Percentiles rank a stretch among this genome's conserved stretches.
These are phyloP conservation scores for Bruguiera gymnorhiza DNA, from an alignment of 345 rosid genomes.

Conservation along the genomic window DNA sequence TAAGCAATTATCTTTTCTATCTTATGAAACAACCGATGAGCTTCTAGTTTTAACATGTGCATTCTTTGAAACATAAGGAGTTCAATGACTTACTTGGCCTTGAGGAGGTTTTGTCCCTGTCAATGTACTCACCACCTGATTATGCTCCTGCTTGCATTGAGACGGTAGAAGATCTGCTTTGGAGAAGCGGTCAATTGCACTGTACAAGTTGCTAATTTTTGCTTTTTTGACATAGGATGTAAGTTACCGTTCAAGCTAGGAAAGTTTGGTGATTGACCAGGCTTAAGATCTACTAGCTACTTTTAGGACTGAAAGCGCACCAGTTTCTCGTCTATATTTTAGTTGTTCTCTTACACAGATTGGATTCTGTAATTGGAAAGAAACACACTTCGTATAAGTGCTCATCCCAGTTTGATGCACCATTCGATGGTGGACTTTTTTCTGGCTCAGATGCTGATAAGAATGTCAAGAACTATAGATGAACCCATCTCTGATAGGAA, in stretches of 20 bases:
- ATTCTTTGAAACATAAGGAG: background rate
- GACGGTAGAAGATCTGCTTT: too few relatives aligned
- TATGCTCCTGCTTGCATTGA: background rate
- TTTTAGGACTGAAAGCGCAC: too few relatives aligned
- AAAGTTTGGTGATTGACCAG: background rate
- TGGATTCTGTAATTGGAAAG: constrained; percentile 1
- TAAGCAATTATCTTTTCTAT: background rate
- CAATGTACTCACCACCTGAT: background rate
- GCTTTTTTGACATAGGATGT: background rate
- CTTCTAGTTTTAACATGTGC: too few relatives aligned
- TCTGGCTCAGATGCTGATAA: too few relatives aligned
- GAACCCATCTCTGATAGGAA: background rate
- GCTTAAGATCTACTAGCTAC: background rate
- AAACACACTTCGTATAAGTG: background rate
- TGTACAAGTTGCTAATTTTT: background rate
- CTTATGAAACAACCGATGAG: background rate
- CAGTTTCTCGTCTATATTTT: background rate
- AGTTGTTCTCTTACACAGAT: background rate
- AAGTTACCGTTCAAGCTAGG: background rate
- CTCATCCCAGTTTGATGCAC: too few relatives aligned
- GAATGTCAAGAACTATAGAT: background rate
- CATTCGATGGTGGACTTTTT: too few relatives aligned
- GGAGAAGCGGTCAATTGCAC: background rate
- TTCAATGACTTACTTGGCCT: background rate
- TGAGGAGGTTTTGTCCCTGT: background rate